Conservation (phyloP, 345 rosid species). For the Dimocarpus longan region DNA sequence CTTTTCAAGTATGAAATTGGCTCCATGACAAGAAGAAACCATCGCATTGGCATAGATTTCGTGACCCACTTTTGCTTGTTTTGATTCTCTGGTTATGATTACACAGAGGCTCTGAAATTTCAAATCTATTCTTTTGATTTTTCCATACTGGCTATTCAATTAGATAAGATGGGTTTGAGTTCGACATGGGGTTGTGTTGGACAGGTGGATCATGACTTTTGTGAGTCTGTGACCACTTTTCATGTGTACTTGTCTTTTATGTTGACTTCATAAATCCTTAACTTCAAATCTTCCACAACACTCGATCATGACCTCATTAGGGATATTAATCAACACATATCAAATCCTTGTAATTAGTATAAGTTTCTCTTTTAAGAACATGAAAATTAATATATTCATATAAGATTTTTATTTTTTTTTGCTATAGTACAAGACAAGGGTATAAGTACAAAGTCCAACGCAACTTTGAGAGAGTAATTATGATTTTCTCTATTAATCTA, state of each 20-base stretch:
- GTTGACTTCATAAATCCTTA: neutral
- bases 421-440: neutral
- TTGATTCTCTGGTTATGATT: conserved; percentile 13
- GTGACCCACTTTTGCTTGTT: conserved; percentile 14
- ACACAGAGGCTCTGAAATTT: conserved; percentile 36
- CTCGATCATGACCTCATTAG: too few relatives aligned
- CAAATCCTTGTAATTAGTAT: neutral
- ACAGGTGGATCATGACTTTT: conserved; percentile 14
- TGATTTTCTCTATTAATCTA: neutral
- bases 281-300: conserved; percentile 1
- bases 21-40: conserved; percentile 25
- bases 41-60: conserved; percentile 36
- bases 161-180: neutral
- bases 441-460: neutral
- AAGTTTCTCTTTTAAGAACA: neutral
- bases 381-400: neutral
- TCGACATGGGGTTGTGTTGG: conserved; percentile 5
- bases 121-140: conserved; percentile 11
- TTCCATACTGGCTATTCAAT: conserved; percentile 7
- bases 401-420: too few relatives aligned
- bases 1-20: conserved; percentile 28
- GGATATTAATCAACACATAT: neutral
- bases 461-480: conserved; percentile 13
- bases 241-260: conserved; percentile 26
- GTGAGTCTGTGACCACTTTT: conserved; percentile 9